These are phyloP conservation scores for Russula griseocarnosa DNA, from an alignment of 768 basidiomycete genomes.

Conservation along the genomic window DNA sequence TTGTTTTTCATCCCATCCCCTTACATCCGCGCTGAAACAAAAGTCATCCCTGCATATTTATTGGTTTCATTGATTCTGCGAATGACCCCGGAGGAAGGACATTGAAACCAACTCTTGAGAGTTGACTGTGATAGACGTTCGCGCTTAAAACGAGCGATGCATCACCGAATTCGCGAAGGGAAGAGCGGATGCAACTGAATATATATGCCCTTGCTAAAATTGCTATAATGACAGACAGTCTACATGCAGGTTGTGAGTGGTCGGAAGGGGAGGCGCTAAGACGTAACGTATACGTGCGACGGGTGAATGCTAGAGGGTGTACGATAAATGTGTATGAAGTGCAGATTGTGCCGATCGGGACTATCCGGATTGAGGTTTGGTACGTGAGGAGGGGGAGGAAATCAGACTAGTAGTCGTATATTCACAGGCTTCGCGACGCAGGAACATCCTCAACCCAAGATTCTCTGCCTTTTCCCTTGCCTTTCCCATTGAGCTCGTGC, in stretches of 20 bases:
- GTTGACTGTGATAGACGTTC: not conserved
- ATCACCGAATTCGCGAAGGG: constrained; percentile 13
- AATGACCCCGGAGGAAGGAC: not conserved
- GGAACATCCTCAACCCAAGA: constrained; percentile 37
- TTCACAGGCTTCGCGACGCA: constrained; percentile 25
- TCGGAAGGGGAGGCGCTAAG: constrained; percentile 15
- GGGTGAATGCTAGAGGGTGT: constrained; percentile 25
- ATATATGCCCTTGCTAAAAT: constrained; percentile 27
- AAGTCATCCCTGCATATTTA: not conserved
- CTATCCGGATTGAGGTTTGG: constrained; percentile 15
- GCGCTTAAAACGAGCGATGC: constrained; percentile 4
- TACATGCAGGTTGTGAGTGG: constrained; percentile 29
- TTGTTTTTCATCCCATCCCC: not conserved
- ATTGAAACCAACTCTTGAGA: not conserved
- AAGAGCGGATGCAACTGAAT: constrained; percentile 13
- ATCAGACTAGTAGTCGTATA: constrained; percentile 20
- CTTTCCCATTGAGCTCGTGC: constrained; percentile 45
- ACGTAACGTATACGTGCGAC: constrained; percentile 27
- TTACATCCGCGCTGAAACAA: not conserved
- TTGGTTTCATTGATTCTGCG: constrained; percentile 1
- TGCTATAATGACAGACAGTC: constrained; percentile 26
- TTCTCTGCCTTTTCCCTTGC: constrained; percentile 60
- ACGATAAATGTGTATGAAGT: constrained; percentile 19
- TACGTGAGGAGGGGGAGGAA: not conserved
- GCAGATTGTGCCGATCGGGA: constrained; percentile 14